phyloP scores from a whole-genome alignment of 306 rosid species.

The Rubus idaeus region DNA sequence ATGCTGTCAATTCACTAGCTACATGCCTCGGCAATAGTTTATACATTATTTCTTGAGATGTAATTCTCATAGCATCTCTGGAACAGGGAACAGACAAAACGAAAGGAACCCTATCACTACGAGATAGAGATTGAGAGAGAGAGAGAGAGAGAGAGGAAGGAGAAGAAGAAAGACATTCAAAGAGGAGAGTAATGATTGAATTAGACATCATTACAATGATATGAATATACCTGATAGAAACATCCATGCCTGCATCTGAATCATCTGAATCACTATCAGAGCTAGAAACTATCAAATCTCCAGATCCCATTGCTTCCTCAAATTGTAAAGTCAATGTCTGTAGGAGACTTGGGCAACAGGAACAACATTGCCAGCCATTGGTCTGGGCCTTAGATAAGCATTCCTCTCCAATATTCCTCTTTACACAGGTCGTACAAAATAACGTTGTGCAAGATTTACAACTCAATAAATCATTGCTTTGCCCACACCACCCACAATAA shows the following conservation, averaged over 20 bases:
- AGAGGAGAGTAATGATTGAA: slow-evolving; percentile 8
- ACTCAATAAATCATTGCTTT: slow-evolving; percentile 48
- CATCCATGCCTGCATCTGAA: slow-evolving; percentile 53
- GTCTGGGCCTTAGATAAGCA: slow-evolving; percentile 49
- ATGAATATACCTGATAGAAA: slow-evolving; percentile 54
- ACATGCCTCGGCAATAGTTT: neutral
- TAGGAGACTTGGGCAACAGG: slow-evolving; percentile 63
- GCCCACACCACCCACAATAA: slow-evolving; percentile 84
- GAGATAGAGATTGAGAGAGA: neutral
- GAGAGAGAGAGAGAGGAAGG: neutral
- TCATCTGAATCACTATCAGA: slow-evolving; percentile 76
- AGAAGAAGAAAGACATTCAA: neutral
- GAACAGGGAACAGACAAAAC: neutral
- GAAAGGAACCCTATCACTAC: neutral
- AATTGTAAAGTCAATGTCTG: slow-evolving; percentile 48
- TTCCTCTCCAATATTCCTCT: slow-evolving; percentile 65
- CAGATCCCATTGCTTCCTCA: slow-evolving; percentile 53
- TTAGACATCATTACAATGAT: slow-evolving; percentile 12
- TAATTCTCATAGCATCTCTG: slow-evolving; percentile 1
- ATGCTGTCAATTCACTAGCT: neutral
- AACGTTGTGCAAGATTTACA: slow-evolving; percentile 65
- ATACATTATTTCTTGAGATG: neutral
- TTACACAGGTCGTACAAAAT: slow-evolving; percentile 64
- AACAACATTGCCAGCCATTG: slow-evolving; percentile 72
- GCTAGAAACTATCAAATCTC: slow-evolving; percentile 45